These are phyloP conservation scores for Aspergillus spinulosporus DNA, from an alignment of 2,329 filamentous ascomycete species.

Conservation along the genomic window DNA sequence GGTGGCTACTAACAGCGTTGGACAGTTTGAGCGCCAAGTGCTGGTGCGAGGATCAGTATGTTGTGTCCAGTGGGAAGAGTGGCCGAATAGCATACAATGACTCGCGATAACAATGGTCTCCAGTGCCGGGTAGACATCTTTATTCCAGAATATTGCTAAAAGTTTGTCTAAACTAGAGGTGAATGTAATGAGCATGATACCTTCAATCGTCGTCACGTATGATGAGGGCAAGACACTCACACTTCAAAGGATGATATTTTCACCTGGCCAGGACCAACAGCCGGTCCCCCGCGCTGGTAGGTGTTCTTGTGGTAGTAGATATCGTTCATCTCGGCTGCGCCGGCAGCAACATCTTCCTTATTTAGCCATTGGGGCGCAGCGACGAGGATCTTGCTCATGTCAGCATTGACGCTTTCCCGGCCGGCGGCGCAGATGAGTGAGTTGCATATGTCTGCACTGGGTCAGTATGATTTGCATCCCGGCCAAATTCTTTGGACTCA, in stretches of 20 bases:
- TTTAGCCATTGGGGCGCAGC: conserved; percentile 4
- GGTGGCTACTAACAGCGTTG: neutral
- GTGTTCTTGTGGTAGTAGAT: neutral
- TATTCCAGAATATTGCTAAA: neutral
- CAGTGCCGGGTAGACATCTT: neutral
- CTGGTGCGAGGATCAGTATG: neutral
- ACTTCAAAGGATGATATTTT: neutral
- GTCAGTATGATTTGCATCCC: neutral
- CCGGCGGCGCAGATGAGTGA: conserved; percentile 1
- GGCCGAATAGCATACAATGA: neutral
- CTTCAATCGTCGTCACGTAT: neutral
- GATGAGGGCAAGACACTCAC: neutral
- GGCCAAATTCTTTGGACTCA: too few relatives aligned
- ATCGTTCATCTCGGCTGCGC: neutral
- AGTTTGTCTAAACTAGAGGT: neutral
- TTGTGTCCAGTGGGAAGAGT: neutral
- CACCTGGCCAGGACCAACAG: neutral
- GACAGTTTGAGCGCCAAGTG: neutral
- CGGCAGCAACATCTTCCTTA: neutral
- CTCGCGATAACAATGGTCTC: neutral
- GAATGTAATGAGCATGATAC: neutral
- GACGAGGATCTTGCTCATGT: neutral
- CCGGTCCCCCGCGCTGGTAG: neutral
- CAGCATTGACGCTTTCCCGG: neutral
- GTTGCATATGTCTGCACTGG: neutral